phyloP scores from a whole-genome alignment of 768 basidiomycete genomes.

The Serendipita indica region DNA sequence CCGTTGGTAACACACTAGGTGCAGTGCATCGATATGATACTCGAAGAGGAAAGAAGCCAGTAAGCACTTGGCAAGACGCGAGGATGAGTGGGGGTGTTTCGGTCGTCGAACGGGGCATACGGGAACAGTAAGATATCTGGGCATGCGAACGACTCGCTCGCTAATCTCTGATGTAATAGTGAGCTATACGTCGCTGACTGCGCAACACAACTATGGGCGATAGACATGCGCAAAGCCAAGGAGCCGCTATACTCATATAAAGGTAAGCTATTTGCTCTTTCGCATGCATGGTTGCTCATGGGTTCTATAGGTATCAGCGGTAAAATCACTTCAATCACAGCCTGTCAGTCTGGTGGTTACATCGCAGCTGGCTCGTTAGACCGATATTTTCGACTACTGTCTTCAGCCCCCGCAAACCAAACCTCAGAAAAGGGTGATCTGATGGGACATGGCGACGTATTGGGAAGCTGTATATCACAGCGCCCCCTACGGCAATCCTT shows the following conservation, averaged over 20 bases:
- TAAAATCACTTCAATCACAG: constrained; percentile 47
- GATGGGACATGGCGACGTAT: constrained; percentile 6
- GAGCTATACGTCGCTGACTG: constrained; percentile 57
- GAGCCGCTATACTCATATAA: constrained; percentile 46
- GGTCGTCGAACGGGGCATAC: constrained; percentile 39
- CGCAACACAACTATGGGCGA: constrained; percentile 43
- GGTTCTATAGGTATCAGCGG: constrained; percentile 48
- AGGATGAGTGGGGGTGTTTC: constrained; percentile 48
- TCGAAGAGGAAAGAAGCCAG: constrained; percentile 49
- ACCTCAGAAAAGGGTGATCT: background rate
- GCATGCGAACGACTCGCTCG: background rate
- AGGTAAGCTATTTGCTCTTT: constrained; percentile 26
- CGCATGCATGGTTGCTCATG: background rate
- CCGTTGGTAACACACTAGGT: constrained; percentile 62
- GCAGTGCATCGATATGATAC: constrained; percentile 67
- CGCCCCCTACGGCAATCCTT: constrained; percentile 1
- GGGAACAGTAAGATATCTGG: constrained; percentile 42
- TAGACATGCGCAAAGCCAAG: constrained; percentile 57
- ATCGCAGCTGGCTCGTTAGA: constrained; percentile 53
- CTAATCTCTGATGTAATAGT: constrained; percentile 25
- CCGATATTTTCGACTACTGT: constrained; percentile 57
- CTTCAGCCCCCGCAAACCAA: constrained; percentile 33
- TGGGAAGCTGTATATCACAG: constrained; percentile 10
- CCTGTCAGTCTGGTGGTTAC: constrained; percentile 22
- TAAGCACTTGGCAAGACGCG: constrained; percentile 48